phyloP scores from a whole-genome alignment of 768 basidiomycete genomes.

The Russula dissimulans region DNA sequence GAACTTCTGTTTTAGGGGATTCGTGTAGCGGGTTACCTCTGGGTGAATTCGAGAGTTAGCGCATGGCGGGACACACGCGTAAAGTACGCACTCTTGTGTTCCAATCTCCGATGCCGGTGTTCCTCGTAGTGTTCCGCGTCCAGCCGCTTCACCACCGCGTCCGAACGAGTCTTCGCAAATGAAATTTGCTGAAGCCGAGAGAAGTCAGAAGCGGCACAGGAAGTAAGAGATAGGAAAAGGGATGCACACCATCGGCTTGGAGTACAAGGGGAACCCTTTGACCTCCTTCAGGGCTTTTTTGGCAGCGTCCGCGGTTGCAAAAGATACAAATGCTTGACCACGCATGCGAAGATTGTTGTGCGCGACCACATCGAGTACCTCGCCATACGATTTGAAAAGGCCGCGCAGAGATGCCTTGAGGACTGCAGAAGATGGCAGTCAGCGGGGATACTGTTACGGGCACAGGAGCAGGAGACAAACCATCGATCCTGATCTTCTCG shows the following conservation, averaged over 20 bases:
- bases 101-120: conserved; percentile 64
- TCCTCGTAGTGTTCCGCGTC: conserved; percentile 59
- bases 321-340: conserved; percentile 96
- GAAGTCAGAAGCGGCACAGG: not conserved
- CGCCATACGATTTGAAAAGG: conserved; percentile 89
- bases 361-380: conserved; percentile 91
- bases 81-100: conserved; percentile 69
- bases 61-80: not conserved
- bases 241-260: conserved; percentile 81
- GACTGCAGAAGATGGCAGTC: conserved; percentile 37
- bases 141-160: conserved; percentile 75
- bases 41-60: conserved; percentile 4
- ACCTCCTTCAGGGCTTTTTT: conserved; percentile 88
- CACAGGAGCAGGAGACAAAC: conserved; percentile 27
- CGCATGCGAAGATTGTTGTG: conserved; percentile 95
- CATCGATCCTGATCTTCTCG: conserved; percentile 82
- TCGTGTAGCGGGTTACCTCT: conserved; percentile 80
- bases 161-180: conserved; percentile 82
- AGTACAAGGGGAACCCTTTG: conserved; percentile 87
- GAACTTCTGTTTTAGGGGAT: conserved; percentile 84
- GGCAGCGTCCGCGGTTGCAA: conserved; percentile 73
- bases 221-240: not conserved
- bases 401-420: conserved; percentile 81
- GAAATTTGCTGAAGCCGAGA: conserved; percentile 70
- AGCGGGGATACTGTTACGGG: not conserved